phyloP scores from a whole-genome alignment of 306 rosid species.

The Rosa chinensis region DNA sequence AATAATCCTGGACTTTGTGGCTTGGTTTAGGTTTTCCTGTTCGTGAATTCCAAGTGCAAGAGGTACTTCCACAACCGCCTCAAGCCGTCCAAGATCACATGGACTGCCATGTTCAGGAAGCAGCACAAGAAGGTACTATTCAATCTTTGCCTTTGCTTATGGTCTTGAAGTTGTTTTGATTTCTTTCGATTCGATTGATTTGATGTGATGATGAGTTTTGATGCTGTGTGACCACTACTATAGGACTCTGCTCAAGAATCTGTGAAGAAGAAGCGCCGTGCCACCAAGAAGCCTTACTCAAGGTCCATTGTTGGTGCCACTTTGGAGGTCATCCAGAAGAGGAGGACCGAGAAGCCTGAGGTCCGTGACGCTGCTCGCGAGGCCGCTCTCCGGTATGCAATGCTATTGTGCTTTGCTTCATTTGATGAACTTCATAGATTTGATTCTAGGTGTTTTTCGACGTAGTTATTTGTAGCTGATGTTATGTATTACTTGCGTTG shows the following conservation, averaged over 20 bases:
- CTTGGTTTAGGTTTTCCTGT: conserved; percentile 40
- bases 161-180: background rate
- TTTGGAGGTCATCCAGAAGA: conserved; percentile 48
- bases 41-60: conserved; percentile 55
- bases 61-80: conserved; percentile 54
- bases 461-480: background rate
- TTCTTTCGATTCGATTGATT: background rate
- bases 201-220: background rate
- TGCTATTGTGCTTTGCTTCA: background rate
- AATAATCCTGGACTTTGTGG: background rate
- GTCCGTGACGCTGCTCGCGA: conserved; percentile 53
- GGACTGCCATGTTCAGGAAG: conserved; percentile 56
- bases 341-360: conserved; percentile 46
- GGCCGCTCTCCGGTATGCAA: conserved; percentile 49
- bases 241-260: conserved; percentile 49
- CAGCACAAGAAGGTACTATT: conserved; percentile 48
- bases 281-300: conserved; percentile 47
- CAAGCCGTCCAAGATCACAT: conserved; percentile 52
- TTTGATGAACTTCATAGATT: background rate
- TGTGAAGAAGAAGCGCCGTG: conserved; percentile 47
- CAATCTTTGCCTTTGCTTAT: background rate
- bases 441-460: background rate
- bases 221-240: background rate
- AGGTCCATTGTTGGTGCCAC: conserved; percentile 58
- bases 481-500: background rate